Conservation (phyloP, 1,284 basidiomycete species). For the Papiliotrema flavescens region DNA sequence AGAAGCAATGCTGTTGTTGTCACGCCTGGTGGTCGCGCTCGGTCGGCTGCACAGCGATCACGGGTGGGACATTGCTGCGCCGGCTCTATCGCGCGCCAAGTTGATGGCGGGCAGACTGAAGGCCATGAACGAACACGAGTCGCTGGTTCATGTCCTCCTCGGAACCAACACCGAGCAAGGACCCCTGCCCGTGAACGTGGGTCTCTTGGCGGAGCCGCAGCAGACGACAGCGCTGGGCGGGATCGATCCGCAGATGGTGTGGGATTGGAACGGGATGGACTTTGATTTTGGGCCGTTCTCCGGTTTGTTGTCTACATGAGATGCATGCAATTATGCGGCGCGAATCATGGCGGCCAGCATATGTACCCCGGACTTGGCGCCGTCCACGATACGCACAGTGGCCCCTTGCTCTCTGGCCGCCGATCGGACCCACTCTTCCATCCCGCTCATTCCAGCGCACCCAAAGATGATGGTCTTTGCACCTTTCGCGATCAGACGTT, state of each 20-base stretch:
- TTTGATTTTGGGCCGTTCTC: not conserved
- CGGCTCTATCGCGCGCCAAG: constrained; percentile 16
- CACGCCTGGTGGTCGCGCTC: constrained; percentile 11
- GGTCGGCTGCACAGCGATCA: constrained; percentile 5
- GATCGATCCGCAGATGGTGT: constrained; percentile 14
- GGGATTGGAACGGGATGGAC: constrained; percentile 9
- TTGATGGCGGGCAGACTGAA: constrained; percentile 11
- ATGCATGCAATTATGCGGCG: constrained; percentile 4
- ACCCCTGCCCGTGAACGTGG: not conserved
- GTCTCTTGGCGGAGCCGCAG: not conserved
- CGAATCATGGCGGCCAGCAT: constrained; percentile 16
- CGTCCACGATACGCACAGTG: constrained; percentile 16
- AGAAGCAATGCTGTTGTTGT: constrained; percentile 10
- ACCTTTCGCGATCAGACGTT: constrained; percentile 11
- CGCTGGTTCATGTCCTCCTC: constrained; percentile 5
- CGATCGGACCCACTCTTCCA: constrained; percentile 20
- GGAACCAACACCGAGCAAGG: not conserved
- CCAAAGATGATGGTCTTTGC: constrained; percentile 19
- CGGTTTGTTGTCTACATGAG: not conserved
- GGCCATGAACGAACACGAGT: constrained; percentile 10
- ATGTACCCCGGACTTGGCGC: constrained; percentile 17
- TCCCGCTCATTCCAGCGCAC: constrained; percentile 27
- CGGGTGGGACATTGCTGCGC: constrained; percentile 18
- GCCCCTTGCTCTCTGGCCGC: constrained; percentile 9
- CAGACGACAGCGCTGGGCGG: not conserved